Base-by-base conservation (phyloP, 805 yeast species). In the Candida dendrica region DNA sequence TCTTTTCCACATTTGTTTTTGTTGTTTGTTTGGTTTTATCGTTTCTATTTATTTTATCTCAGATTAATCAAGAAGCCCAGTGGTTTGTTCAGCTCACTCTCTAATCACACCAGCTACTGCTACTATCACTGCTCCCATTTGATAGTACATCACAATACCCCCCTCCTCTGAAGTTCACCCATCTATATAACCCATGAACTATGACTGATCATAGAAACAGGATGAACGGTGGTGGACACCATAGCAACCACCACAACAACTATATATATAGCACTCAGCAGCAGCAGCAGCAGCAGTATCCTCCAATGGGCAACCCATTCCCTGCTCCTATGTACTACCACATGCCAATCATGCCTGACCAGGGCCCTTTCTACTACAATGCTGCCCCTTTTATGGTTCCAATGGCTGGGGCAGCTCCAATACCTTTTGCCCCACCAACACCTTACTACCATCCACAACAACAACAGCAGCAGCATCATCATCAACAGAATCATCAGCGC, bases 231-330 rank as follows among this genome's bases (percentile, higher is more conserved):
- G 30, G 30, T 27, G 30, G 30, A 4, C 34, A 32, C 11, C 34
- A 17, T 17, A 32, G 5, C 34, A 32, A 32, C 34, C 17, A 32
- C 17, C 17, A 32, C 17, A 32, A 32, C 34, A 32, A 17, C 34
- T 16, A 15, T 17, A 32, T 27, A 13, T 27, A 27, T 16, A 38
- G 18, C 15, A 29, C 18, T 27, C 38, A 26, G 15, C 30, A 30
- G n/a, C 44, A 44, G 9, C 43, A 41, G 3, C 40, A 27, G n/a
- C 32, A 34, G 3, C 41, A 30, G 6, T 40, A 18, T 29, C 45
- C 20, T 24, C 6, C 34, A n/a, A 24, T 26, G 38, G 38, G 16
- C 10, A 16, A 16, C 13, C 30, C 30, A 10, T 27, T 27, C n/a
- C n/a, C 30, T 10, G n/a, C 30, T 27, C 30, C 30, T 10, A 27